Evolutionary conservation across 2,329 filamentous ascomycete species (phyloP).

Genomic region (Fusarium chaquense): DNA sequence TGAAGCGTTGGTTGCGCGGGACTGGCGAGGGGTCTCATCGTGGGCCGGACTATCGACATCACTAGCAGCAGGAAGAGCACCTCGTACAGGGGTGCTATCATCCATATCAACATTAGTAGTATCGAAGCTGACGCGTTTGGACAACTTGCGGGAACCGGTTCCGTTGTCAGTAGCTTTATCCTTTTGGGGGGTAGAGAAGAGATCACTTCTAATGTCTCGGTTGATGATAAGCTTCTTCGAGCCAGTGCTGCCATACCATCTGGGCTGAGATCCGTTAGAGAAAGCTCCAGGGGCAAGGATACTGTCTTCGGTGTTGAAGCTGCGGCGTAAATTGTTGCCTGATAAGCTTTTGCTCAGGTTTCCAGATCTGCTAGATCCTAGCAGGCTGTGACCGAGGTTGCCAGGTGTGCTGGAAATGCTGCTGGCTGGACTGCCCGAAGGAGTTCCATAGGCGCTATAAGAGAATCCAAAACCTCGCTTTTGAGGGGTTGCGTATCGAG

Average conservation of each 20-base stretch:
- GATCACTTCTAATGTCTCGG: slow-evolving; percentile 81
- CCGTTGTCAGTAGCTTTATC: slow-evolving; percentile 59
- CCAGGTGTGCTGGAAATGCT: slow-evolving; percentile 75
- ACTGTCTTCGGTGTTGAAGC: slow-evolving; percentile 85
- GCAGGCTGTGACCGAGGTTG: slow-evolving; percentile 73
- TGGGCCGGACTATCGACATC: slow-evolving; percentile 48
- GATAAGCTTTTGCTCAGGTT: slow-evolving; percentile 89
- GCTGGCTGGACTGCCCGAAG: slow-evolving; percentile 75
- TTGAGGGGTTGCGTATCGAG: slow-evolving; percentile 84
- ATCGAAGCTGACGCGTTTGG: slow-evolving; percentile 95
- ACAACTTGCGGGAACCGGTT: slow-evolving; percentile 66
- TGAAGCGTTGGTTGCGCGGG: slow-evolving; percentile 59
- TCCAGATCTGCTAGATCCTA: slow-evolving; percentile 74
- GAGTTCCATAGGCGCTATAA: slow-evolving; percentile 91
- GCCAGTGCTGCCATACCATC: slow-evolving; percentile 74
- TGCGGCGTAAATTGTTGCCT: slow-evolving; percentile 85
- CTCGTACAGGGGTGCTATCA: slow-evolving; percentile 52
- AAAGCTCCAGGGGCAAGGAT: slow-evolving; percentile 89
- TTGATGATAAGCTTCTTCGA: slow-evolving; percentile 96
- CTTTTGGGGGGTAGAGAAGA: slow-evolving; percentile 72
- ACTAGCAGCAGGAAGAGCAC: slow-evolving; percentile 53
- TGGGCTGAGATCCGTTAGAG: slow-evolving; percentile 73
- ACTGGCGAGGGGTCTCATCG: slow-evolving; percentile 61
- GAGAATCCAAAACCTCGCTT: slow-evolving; percentile 92
- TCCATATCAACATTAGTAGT: slow-evolving; percentile 63